phyloP scores from a whole-genome alignment of 2,329 filamentous ascomycete genomes.

The Colletotrichum shisoi region DNA sequence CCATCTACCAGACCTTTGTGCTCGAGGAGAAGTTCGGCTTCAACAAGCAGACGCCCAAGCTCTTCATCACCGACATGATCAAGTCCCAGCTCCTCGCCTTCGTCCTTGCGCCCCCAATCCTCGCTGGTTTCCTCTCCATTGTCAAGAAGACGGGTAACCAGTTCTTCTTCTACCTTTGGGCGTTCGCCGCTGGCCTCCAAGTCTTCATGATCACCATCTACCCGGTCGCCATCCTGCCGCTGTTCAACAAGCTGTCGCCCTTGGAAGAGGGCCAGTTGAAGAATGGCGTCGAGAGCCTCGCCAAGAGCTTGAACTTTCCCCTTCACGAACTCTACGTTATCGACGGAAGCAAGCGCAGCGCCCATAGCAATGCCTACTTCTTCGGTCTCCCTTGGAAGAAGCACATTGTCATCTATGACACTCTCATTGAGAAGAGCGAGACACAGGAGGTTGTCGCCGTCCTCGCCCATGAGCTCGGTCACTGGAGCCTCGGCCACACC shows the following conservation, averaged over 20 bases:
- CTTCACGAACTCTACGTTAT: slow-evolving; percentile 94
- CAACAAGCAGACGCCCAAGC: slow-evolving; percentile 93
- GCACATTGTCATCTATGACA: slow-evolving; percentile 99
- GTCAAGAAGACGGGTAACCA: slow-evolving; percentile 90
- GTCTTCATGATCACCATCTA: slow-evolving; percentile 96
- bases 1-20: slow-evolving; percentile 93
- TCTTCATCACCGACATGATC: slow-evolving; percentile 89
- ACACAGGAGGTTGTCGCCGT: slow-evolving; percentile 93
- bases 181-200: slow-evolving; percentile 88
- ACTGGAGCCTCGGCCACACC: slow-evolving; percentile 96
- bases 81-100: slow-evolving; percentile 87
- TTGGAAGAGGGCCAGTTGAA: slow-evolving; percentile 88
- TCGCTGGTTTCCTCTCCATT: slow-evolving; percentile 91
- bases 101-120: slow-evolving; percentile 83
- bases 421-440: slow-evolving; percentile 92
- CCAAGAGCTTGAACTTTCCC: slow-evolving; percentile 85
- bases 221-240: slow-evolving; percentile 87
- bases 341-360: slow-evolving; percentile 85
- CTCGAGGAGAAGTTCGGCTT: slow-evolving; percentile 97
- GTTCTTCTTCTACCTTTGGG: slow-evolving; percentile 98
- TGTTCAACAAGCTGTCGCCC: slow-evolving; percentile 98
- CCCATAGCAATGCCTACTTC: slow-evolving; percentile 93
- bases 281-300: slow-evolving; percentile 83
- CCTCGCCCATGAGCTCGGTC: slow-evolving; percentile 91
- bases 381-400: slow-evolving; percentile 99